These are phyloP conservation scores for Solanum paucissectum DNA, from an alignment of 257 asterid genomes.

Conservation along the genomic window DNA sequence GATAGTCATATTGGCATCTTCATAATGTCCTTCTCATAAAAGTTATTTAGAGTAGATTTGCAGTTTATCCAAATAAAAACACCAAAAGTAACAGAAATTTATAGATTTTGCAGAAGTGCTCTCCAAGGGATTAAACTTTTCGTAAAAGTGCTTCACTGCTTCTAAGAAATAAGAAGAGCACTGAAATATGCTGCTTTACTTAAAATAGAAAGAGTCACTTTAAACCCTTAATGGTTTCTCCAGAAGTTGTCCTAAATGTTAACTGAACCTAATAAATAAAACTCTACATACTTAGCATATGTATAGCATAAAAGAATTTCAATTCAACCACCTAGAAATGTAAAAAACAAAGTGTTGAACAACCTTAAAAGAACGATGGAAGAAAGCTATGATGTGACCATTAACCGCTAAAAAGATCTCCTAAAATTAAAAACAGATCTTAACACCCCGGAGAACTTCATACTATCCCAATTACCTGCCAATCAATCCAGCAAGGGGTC, in stretches of 20 bases:
- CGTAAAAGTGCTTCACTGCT: background rate
- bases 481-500: slow-evolving; percentile 90
- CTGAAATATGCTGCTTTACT: background rate
- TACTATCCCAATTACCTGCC: slow-evolving; percentile 17
- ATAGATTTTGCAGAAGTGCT: background rate
- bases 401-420: background rate
- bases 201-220: background rate
- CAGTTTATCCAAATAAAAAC: background rate
- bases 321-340: background rate
- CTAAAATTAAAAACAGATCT: background rate
- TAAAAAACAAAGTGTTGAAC: background rate
- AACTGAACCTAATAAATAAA: background rate
- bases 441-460: background rate
- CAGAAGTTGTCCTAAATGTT: background rate
- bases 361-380: background rate
- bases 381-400: background rate
- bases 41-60: background rate
- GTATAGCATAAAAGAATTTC: background rate
- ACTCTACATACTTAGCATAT: background rate
- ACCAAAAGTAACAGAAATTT: background rate
- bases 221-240: background rate
- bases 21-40: background rate
- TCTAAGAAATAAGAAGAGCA: background rate
- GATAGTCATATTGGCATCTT: background rate
- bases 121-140: background rate